Base-by-base conservation (phyloP, 768 basidiomycete species). In the Mycena galericulata region DNA sequence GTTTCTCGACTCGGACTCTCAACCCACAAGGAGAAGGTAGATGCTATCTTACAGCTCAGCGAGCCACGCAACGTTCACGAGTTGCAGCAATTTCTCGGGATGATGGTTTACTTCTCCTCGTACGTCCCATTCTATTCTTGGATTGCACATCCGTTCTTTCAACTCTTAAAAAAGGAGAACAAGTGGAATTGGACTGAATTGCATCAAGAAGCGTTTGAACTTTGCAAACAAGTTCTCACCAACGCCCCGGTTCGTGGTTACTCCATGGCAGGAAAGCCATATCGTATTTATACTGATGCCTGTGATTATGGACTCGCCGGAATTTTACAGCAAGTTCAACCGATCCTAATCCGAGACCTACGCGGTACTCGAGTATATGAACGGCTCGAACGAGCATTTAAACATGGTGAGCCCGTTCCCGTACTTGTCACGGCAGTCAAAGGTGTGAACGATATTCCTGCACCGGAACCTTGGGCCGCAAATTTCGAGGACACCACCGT, bases 1-100 rank as follows among this genome's bases (percentile, higher is more conserved):
- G 81, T 83, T 0, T 84, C 81, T 4, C 30, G 74, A 24, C 71
- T 82, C 0, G 82, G 82, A 0, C 62, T 83, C 2, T 81, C 79
- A 80, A 0, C 34, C 8, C 34, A 36, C 14, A 36, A 36, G 34
- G 34, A 36, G 14, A 36, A 36, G 34, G 34, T 36, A 7, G 75
- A 26, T 69, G 82, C 0, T 81, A 81, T 0, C 55, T 82, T 76
- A 0, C 68, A 77, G 4, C 66, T 82, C 0, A 64, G 73, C 0
- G 62, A 74, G 71, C 82, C 81, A 0, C 22, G 24, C 0, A 77
- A 75, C n/a, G 67, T 75, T 0, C 24, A 64, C 14, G 76, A 79
- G 15, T 56, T 82, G 9, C 79, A 80, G 34, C 34, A 36, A 14
- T 36, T 36, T 36, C 34, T 36, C 34, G 34, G 34, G 14, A 36